Percentiles rank a stretch among this genome's conserved stretches.
These are phyloP conservation scores for Trichoderma asperelloides DNA, from an alignment of 495 filamentous ascomycete genomes.

Conservation along the genomic window DNA sequence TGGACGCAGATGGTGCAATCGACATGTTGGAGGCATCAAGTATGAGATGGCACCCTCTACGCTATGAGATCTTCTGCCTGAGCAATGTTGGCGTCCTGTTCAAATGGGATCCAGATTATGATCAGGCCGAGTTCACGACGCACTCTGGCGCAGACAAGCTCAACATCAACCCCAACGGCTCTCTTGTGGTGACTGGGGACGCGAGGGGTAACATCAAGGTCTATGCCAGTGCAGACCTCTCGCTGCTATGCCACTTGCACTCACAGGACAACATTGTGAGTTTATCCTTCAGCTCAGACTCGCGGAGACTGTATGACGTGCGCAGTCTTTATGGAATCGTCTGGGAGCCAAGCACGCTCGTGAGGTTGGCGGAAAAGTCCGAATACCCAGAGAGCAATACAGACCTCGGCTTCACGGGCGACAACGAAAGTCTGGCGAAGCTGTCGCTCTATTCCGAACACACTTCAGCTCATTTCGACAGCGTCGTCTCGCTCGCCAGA, in stretches of 20 bases:
- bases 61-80: slow-evolving; percentile 9
- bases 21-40: slow-evolving; percentile 7
- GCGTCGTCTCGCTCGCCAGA: neutral
- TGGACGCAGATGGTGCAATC: neutral
- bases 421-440: neutral
- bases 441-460: neutral
- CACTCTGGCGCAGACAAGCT: slow-evolving; percentile 10
- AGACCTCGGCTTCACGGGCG: neutral
- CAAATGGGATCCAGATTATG: slow-evolving; percentile 13
- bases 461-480: neutral
- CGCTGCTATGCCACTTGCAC: neutral
- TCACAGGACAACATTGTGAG: neutral
- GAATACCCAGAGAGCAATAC: neutral
- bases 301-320: neutral
- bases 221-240: slow-evolving; percentile 16
- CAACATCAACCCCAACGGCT: slow-evolving; percentile 9
- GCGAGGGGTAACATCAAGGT: slow-evolving; percentile 17
- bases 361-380: neutral
- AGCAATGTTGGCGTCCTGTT: slow-evolving; percentile 9
- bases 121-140: neutral
- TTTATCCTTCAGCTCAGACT: neutral
- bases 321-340: neutral
- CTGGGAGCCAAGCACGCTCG: neutral
- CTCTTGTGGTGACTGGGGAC: neutral
- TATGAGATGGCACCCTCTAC: slow-evolving; percentile 12